phyloP scores from a whole-genome alignment of 495 filamentous ascomycete genomes.

The Penicillium waksmanii region DNA sequence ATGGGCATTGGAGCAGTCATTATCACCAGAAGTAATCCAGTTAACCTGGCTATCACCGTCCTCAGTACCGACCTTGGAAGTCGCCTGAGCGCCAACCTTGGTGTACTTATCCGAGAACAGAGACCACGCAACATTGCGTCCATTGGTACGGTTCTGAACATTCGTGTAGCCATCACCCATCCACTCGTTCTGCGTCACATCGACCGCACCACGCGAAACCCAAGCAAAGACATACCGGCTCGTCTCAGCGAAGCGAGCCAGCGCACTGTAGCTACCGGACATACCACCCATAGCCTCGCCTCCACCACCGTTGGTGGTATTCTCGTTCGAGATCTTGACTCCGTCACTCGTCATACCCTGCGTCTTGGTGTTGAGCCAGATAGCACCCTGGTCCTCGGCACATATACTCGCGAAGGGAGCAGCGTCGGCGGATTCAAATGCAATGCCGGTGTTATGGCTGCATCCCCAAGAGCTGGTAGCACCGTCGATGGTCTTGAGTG shows the following conservation, averaged over 20 bases:
- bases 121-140: slow-evolving; percentile 55
- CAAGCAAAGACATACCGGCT: slow-evolving; percentile 56
- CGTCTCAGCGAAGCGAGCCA: slow-evolving; percentile 48
- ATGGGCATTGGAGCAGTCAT: slow-evolving; percentile 58
- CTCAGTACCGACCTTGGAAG: slow-evolving; percentile 47
- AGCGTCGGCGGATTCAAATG: slow-evolving; percentile 54
- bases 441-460: slow-evolving; percentile 62
- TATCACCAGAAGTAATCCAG: slow-evolving; percentile 49
- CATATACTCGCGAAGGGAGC: slow-evolving; percentile 56
- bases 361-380: slow-evolving; percentile 60
- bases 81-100: slow-evolving; percentile 49
- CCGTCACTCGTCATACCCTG: slow-evolving; percentile 52
- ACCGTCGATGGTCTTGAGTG: slow-evolving; percentile 43
- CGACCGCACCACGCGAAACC: slow-evolving; percentile 55
- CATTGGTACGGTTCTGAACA: slow-evolving; percentile 48
- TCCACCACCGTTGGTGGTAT: slow-evolving; percentile 55
- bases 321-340: slow-evolving; percentile 59
- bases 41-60: slow-evolving; percentile 56
- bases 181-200: slow-evolving; percentile 52
- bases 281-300: slow-evolving; percentile 62
- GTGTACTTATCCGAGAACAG: slow-evolving; percentile 53
- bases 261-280: slow-evolving; percentile 54
- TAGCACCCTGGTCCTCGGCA: slow-evolving; percentile 58
- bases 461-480: slow-evolving; percentile 58
- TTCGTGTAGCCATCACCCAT: slow-evolving; percentile 55